Evolutionary conservation across 306 rosid genomes (phyloP), one percentile per base, ranked within the genome.

Genomic region (Pyrus bretschneideri): DNA sequence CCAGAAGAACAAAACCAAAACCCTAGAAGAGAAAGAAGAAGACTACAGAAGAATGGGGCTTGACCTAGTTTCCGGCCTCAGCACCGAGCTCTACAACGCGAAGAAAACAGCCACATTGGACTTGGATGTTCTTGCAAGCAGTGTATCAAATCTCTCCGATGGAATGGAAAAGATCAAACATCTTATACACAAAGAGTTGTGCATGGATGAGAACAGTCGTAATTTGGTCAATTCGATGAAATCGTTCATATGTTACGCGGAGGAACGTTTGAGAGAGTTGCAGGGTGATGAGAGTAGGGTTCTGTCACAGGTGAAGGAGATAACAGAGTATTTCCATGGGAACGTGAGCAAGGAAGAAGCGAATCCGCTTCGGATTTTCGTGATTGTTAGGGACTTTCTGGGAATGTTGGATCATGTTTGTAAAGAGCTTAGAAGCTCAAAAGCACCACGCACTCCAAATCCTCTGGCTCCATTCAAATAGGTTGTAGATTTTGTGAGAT

Each of bases 291-390:
- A 96, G 73, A 88, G 86, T 49, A 78, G 84, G 63, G 96, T 96
- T 3, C 6, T 92, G 40, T 69, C 80, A 15, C 87, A 81, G 30
- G 99, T 96, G 71, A 91, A 88, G 59, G 97, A 96, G 35, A 90
- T 96, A 4, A 88, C 93, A 0, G 97, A 96, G 83, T 96, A 96
- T 76, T 96, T 96, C 74, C 99, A 96, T 80, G 99, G 99, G 18
- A 80, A 81, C 81, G 92, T 91, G 83, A 87, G 90, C 84, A 89
- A 87, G 85, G 99, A 96, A 55, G 99, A 96, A 65, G 88, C 75
- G 0, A 92, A 89, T 54, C 96, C 89, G 23, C 85, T 96, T 60
- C 67, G 97, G 73, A 96, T 96, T 11, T 96, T 96, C 83, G 97
- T 96, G 76, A 91, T 96, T 22, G 98, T 96, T 51, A 96, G 98